Evolutionary conservation across 441 rosid species (phyloP).

Genomic region (Flueggea neowawraea): DNA sequence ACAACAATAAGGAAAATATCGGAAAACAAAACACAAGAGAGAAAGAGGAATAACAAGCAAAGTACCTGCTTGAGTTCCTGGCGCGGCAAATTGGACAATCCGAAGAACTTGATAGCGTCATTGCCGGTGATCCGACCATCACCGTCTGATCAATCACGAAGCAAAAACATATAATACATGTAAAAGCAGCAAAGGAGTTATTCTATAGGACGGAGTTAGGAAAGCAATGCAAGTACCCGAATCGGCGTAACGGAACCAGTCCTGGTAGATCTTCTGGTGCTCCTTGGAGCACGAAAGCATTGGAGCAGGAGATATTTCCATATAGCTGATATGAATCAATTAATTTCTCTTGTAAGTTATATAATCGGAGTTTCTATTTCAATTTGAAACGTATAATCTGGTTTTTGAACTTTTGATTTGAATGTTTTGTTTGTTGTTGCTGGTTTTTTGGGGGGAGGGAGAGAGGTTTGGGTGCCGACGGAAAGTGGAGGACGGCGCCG

Average conservation of each 20-base stretch:
- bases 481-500: not conserved
- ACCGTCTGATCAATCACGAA: constrained; percentile 40
- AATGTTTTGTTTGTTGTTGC: not conserved
- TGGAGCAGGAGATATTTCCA: constrained; percentile 73
- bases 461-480: constrained; percentile 7
- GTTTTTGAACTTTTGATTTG: too few species aligned
- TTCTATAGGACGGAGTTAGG: not conserved
- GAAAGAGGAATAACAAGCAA: not conserved
- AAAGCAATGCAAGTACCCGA: constrained; percentile 43
- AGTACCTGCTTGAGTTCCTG: constrained; percentile 82
- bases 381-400: too few species aligned
- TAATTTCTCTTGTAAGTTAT: too few species aligned
- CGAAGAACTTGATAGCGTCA: constrained; percentile 87
- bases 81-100: constrained; percentile 72
- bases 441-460: not conserved
- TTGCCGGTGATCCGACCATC: constrained; percentile 87
- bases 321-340: constrained; percentile 7
- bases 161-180: not conserved
- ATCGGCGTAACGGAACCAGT: constrained; percentile 81
- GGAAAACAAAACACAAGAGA: constrained; percentile 2
- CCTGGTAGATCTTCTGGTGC: constrained; percentile 65
- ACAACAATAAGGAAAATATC: not conserved
- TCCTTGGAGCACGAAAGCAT: constrained; percentile 76
- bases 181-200: not conserved
- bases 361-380: too few species aligned